Evolutionary conservation across 176 grass and related monocot genomes (phyloP), one percentile per base, ranked within the genome.

Genomic region (Triticum timopheevii): DNA sequence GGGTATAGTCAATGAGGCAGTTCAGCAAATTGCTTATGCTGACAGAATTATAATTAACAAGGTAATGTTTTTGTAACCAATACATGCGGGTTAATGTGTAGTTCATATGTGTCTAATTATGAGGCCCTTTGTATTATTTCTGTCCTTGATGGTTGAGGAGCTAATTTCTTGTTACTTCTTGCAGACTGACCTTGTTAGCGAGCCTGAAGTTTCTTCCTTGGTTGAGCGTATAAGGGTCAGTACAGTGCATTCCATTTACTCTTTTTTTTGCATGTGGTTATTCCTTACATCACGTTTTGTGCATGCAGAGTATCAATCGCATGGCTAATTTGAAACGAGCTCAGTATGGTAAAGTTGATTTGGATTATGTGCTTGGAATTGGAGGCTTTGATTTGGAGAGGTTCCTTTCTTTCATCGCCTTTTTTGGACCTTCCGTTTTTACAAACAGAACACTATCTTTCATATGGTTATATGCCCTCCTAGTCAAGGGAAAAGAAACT

Each of bases 351-450:
- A 90, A 90, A 86, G 96, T 98, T 76, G 92, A 98, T 91, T 84
- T 98, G 73, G 94, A 98, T 90, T 98, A 98, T 90, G 97, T 96
- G 80, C 97, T 98, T 93, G 97, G 97, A 58, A 94, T 98, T 85
- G 97, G 97, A 92, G 97, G 97, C 73, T 98, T 98, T 85, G 97
- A 98, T 94, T 80, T 98, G 49, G 97, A 98, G 81, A 98, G 94
- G 97, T 98, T 80, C 12, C 38, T 81, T 82, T 92, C 86, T 80
- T 84, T 72, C 67, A 65, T 73, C 15, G 13, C 78, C n/a, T 58
- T 72, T 50, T 56, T 49, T 65, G 70, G 15, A 69, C 16, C 73
- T 33, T 63, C 3, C 4, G 0, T 67, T n/a, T 67, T 35, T 31
- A 44, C 66, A 30, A 38, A 11, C 0, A 13, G 15, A 23, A 34